Evolutionary conservation across 306 rosid species (phyloP), one percentile per base, ranked within the genome.

Genomic region (Parietaria judaica): DNA sequence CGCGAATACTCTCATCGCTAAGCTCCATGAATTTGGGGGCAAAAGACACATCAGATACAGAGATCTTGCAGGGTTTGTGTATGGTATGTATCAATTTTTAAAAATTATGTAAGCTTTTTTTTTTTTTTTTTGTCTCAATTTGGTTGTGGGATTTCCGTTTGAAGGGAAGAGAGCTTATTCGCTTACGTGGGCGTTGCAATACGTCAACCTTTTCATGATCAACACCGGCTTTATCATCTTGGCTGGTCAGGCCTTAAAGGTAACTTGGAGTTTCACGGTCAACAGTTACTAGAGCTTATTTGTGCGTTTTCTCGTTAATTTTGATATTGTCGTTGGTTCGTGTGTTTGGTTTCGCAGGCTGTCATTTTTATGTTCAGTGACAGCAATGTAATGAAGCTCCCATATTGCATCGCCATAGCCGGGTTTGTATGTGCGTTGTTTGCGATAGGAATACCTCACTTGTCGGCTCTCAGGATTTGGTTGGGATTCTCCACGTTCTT

Each of bases 191-290:
- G 72, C 76, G 37, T 75, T 92, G 75, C 98, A 92, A 63, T 92
- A 88, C 72, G 72, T 77, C 73, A 92, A 92, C 71, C 96, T 92
- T 72, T 92, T 92, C 77, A 92, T 92, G 96, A 92, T 92, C 53
- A 92, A 92, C 70, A 79, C 84, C 1, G 99, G 96, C 8, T 92
- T 1, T 36, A 78, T 92, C 75, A 92, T 92, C 73, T 76, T 92
- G 75, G 98, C 96, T 17, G 98, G 98, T 66, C 82, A 83, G 3
- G 96, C 98, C 67, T 74, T 92, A 44, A 92, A 92, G 95, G 98
- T 92, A 67, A 69, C 72, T 52, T 47, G 45, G 9, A 41, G 9
- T 23, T 41, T 41, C 45, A 41, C 9, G 45, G 6, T 41, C 6
- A 41, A 41, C 45, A 41, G 45, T 41, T 41, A 41, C 6, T 41